Base-by-base conservation (phyloP, 2,329 filamentous ascomycete genomes). In the Xylariaceae sp. region DNA sequence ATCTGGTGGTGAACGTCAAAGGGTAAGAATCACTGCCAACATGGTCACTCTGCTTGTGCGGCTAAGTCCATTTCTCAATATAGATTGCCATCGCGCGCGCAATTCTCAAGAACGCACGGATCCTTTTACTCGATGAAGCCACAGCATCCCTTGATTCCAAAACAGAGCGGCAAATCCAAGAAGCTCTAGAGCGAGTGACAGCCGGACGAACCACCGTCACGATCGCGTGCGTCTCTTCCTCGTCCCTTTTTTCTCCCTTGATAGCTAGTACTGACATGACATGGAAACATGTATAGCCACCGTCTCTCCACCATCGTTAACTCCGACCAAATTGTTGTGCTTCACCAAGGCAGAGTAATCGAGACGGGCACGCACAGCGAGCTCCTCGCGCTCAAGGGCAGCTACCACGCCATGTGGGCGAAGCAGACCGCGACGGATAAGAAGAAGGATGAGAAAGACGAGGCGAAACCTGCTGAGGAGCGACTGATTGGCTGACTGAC, bases 111-210 rank as follows among this genome's bases (percentile, higher is more conserved):
- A 80, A 82, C 39, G 80, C 85, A 0, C 82, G 81, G 41, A 80
- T 88, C 43, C 73, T 88, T 21, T 75, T 88, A 47, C 71, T 88
- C 0, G 85, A 88, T 54, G 85, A 88, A 62, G 80, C 85, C 0
- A 87, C 86, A 3, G 84, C 82, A 1, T 83, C 84, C 3, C 74
- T 88, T 19, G 79, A 86, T 42, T 78, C 80, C 0, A 74, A 79
- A 21, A 82, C 77, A 1, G 78, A 82, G 56, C 70, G 73, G 25
- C 70, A 75, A 43, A 82, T 82, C 29, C 79, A 82, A 56, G 68
- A 74, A 40, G 74, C 74, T 5, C 71, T 77, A 20, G 67, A 70
- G 49, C 67, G 65, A 21, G 66, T 77, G 6, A 74, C 69, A 14
- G 62, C 64, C 4, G 74, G 73, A 2, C 67, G 75, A 29, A 78